These are phyloP conservation scores for Sisymbrium irio DNA, from an alignment of 345 rosid genomes.

Conservation along the genomic window DNA sequence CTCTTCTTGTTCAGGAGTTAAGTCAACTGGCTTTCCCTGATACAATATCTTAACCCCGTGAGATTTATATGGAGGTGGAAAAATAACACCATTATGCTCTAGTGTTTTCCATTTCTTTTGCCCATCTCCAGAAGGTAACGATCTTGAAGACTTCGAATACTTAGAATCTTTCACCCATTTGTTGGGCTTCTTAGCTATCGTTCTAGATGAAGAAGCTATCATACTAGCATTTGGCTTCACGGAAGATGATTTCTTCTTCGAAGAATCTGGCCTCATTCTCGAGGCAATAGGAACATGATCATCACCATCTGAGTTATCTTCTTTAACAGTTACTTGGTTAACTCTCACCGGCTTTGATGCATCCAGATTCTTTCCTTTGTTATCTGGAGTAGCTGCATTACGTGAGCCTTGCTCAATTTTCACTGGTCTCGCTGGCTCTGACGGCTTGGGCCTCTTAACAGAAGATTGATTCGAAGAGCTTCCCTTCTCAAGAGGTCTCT, in stretches of 20 bases:
- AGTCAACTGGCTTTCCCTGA: conserved; percentile 70
- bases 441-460: conserved; percentile 69
- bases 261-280: conserved; percentile 52
- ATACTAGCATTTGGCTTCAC: conserved; percentile 46
- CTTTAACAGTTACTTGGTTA: conserved; percentile 33
- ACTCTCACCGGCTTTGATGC: conserved; percentile 22
- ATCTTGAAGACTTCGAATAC: conserved; percentile 68
- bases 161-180: conserved; percentile 55
- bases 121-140: conserved; percentile 86
- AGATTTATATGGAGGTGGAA: conserved; percentile 84
- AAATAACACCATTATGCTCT: conserved; percentile 95
- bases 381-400: conserved; percentile 32
- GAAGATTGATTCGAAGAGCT: conserved; percentile 48
- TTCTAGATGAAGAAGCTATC: conserved; percentile 43
- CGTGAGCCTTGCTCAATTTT: conserved; percentile 32
- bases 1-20: conserved; percentile 93
- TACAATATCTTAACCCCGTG: conserved; percentile 86
- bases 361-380: conserved; percentile 27
- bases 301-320: conserved; percentile 54
- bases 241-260: conserved; percentile 45
- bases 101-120: conserved; percentile 97
- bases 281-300: conserved; percentile 77
- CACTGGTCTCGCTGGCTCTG: conserved; percentile 31
- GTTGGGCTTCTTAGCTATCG: conserved; percentile 45
- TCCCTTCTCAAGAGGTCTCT: conserved; percentile 76